These are phyloP conservation scores for Colletotrichum phormii DNA, from an alignment of 2,329 filamentous ascomycete species.

Conservation along the genomic window DNA sequence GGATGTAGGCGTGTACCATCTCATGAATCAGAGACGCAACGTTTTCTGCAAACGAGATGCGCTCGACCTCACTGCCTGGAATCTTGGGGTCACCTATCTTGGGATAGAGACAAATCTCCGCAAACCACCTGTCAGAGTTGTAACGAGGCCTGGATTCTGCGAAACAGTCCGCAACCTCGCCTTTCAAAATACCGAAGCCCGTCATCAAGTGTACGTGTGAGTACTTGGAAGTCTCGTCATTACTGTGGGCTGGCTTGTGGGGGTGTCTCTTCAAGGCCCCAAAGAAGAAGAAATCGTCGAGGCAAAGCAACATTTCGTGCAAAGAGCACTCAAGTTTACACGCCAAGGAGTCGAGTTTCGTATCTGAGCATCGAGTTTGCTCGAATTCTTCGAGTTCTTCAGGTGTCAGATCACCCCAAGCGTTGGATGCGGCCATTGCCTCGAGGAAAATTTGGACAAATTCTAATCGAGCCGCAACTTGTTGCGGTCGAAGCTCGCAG, in stretches of 20 bases:
- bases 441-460: not conserved
- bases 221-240: too few species aligned
- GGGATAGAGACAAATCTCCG: not conserved
- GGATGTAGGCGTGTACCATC: slow-evolving; percentile 30
- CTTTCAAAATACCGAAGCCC: not conserved
- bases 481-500: not conserved
- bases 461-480: not conserved
- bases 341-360: not conserved
- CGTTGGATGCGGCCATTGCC: not conserved
- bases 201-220: not conserved
- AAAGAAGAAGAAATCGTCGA: slow-evolving; percentile 30
- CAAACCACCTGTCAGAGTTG: not conserved
- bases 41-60: not conserved
- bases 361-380: not conserved
- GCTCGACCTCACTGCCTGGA: too few species aligned
- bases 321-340: not conserved
- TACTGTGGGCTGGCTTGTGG: not conserved
- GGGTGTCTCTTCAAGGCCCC: slow-evolving; percentile 9
- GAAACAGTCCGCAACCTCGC: not conserved
- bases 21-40: slow-evolving; percentile 31
- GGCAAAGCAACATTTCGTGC: not conserved
- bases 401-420: not conserved
- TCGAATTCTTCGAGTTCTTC: not conserved
- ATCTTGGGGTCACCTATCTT: not conserved
- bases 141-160: too few species aligned